Percentiles rank a stretch among this genome's conserved stretches.
phyloP scores from a whole-genome alignment of 228 moss, liverwort and hornwort species.

The Sphagnum fallax region DNA sequence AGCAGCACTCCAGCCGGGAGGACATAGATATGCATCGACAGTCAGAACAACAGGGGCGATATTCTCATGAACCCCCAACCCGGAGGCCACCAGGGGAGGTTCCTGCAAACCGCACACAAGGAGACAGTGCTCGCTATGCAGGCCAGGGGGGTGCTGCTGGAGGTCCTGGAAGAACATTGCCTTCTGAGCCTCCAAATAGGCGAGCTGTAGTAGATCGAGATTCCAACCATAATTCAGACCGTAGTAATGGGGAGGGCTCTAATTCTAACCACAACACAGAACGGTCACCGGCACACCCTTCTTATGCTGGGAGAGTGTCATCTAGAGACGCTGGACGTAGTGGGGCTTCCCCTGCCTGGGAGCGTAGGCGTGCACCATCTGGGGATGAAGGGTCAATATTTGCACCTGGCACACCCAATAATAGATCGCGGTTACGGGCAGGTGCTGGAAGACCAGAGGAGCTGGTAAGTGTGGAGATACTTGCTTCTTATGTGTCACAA shows the following conservation, averaged over 20 bases:
- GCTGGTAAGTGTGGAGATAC: conserved; percentile 12
- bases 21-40: conserved; percentile 46
- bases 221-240: conserved; percentile 8
- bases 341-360: conserved; percentile 30
- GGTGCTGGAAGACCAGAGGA: conserved; percentile 34
- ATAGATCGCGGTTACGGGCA: conserved; percentile 25
- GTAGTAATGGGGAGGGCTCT: conserved; percentile 27
- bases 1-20: conserved; percentile 50
- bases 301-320: conserved; percentile 25
- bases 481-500: too few species aligned
- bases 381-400: conserved; percentile 51
- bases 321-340: conserved; percentile 37
- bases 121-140: conserved; percentile 3
- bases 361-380: conserved; percentile 38
- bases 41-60: conserved; percentile 36
- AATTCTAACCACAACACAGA: conserved; percentile 30
- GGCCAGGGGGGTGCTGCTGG: conserved; percentile 29
- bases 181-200: conserved; percentile 21
- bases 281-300: conserved; percentile 39
- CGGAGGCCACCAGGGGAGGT: conserved; percentile 29
- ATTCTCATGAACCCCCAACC: conserved; percentile 28
- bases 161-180: neutral
- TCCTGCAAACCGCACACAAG: neutral
- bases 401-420: conserved; percentile 39
- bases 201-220: conserved; percentile 25